Base-by-base conservation (phyloP, 495 filamentous ascomycete genomes). In the Hypoxylon trugodes region DNA sequence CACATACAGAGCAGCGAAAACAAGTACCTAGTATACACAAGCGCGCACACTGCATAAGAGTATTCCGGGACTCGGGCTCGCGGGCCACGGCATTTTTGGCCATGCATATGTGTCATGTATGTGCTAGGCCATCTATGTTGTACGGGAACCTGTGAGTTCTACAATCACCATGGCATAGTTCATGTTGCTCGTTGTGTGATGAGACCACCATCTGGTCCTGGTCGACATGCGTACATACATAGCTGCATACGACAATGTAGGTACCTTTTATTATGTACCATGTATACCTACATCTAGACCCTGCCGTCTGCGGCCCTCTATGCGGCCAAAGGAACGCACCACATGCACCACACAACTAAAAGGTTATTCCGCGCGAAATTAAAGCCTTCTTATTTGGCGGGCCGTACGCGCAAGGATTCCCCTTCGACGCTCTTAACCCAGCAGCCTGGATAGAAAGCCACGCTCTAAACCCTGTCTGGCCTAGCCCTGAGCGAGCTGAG, bases 381-480 rank as follows among this genome's bases (percentile, higher is more conserved):
- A 65, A 56, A 54, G 33, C 59, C 32, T 64, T 51, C 42, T n/a
- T 56, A 38, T 68, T 53, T 64, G 53, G 60, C 59, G 55, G 45
- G 48, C 35, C 65, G 42, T 56, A 59, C 59, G 65, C 65, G 54
- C 65, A 68, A 56, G 65, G 65, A 64, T 68, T 40, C 6, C 6
- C 37, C 43, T 32, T 68, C 50, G 22, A 59, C 49, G 12, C 30
- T 33, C 33, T 45, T 4, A 63, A 64, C 65, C 65, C 65, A 57
- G 65, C 65, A 68, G 65, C 65, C 55, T 68, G 65, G 65, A 58
- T 68, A 64, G 65, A 64, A 56, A 64, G 60, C 65, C 59, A 64
- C 65, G 13, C 22, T 21, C 60, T 68, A 64, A 64, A 56, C 65
- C 55, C 0, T 41, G 49, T 68, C 65, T 33, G 65, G 65, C 4